Conservation (phyloP, 495 filamentous ascomycete species). For the Penicillium paxilli region DNA sequence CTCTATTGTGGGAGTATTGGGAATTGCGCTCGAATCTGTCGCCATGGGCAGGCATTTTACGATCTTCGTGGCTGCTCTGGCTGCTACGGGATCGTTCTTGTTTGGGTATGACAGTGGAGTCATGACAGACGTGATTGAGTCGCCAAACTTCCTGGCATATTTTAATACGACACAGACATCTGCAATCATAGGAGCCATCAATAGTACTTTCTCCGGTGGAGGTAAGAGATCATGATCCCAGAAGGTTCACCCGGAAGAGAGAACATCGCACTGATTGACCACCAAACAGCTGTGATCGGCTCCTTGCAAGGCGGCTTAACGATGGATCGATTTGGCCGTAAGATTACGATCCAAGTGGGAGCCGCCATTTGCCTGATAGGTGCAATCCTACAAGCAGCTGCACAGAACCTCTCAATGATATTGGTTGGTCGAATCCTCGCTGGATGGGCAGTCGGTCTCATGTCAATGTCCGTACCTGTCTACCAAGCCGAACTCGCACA, state of each 20-base stretch:
- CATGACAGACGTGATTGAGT: constrained; percentile 56
- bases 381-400: constrained; percentile 54
- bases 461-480: constrained; percentile 59
- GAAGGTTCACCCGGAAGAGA: constrained; percentile 3
- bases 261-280: background rate
- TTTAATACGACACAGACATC: constrained; percentile 50
- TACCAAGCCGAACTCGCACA: constrained; percentile 57
- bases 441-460: constrained; percentile 60
- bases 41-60: constrained; percentile 47
- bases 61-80: constrained; percentile 43
- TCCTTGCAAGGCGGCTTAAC: constrained; percentile 37
- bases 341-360: constrained; percentile 56
- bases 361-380: constrained; percentile 56
- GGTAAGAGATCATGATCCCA: constrained; percentile 22
- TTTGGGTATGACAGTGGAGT: constrained; percentile 59
- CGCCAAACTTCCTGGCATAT: constrained; percentile 45
- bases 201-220: constrained; percentile 56
- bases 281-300: constrained; percentile 30
- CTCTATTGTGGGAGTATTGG: background rate
- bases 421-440: constrained; percentile 62
- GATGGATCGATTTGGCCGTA: constrained; percentile 49
- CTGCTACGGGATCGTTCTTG: constrained; percentile 50
- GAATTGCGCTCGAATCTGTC: background rate
- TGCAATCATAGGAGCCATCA: constrained; percentile 57
- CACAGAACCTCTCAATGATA: constrained; percentile 56